Percentiles rank a stretch among this genome's conserved stretches.
Evolutionary conservation across 2,329 filamentous ascomycete species (phyloP).

Genomic region (Fusarium pseudocircinatum): DNA sequence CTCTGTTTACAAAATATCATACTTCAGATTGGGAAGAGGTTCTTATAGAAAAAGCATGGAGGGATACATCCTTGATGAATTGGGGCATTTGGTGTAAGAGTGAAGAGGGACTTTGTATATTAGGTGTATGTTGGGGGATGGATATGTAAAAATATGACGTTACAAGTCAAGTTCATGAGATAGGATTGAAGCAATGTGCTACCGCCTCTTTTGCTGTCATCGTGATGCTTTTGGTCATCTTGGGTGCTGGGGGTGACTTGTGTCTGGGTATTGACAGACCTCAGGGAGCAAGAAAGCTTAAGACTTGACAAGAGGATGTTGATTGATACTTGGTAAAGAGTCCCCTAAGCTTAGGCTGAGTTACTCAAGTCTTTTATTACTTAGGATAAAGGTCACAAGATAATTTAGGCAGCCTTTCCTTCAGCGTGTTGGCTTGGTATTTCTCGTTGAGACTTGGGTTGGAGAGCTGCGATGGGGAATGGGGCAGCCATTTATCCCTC

Average conservation of each 20-base stretch:
- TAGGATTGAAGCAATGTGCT: neutral
- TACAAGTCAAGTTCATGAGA: conserved; percentile 8
- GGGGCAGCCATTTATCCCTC: no score
- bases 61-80: neutral
- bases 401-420: no score
- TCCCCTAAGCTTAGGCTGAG: no score
- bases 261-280: no score
- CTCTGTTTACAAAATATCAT: conserved; percentile 12
- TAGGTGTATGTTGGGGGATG: conserved; percentile 24
- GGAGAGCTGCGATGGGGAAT: no score
- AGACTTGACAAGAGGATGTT: no score
- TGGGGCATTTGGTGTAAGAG: conserved; percentile 29
- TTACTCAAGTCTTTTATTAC: no score
- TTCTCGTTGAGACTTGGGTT: no score
- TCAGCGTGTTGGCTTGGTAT: no score
- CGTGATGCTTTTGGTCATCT: no score
- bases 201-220: neutral
- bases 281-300: no score
- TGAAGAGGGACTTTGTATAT: conserved; percentile 31
- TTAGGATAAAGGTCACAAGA: no score
- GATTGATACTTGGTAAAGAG: neutral
- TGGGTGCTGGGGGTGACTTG: neutral
- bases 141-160: conserved; percentile 32
- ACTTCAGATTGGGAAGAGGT: conserved; percentile 26
- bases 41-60: conserved; percentile 35